Evolutionary conservation across 805 yeast species (phyloP), one percentile per base, ranked within the genome.

Genomic region (Sungouiella blattae): DNA sequence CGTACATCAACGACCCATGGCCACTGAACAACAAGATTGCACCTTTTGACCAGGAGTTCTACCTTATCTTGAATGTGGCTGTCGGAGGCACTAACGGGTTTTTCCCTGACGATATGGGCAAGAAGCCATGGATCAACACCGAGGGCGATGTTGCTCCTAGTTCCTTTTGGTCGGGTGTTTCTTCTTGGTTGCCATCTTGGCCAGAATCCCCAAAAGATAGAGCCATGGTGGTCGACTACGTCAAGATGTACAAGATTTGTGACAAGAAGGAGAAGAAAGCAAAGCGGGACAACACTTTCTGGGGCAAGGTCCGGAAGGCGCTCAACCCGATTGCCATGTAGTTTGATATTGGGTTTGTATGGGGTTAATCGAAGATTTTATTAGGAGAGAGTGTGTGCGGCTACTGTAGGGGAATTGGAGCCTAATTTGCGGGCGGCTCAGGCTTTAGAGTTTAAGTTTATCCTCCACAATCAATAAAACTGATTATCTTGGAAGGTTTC

Each of bases 1-100:
- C 29, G 5, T 18, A 16, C 3, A 27, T 27, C 6, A 20, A 27
- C 16, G n/a, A 27, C 8, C 29, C 29, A 6, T 27, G 29, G 29
- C 29, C 29, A 9, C 29, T 27, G 11, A 27, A 27, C 21, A 27
- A 27, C n/a, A 27, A 27, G n/a, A 27, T 27, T 27, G 29, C 29
- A 8, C 29, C 29, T 5, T 27, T 27, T 16, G 29, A 27, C 11
- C 29, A 27, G n/a, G 29, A 27, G 21, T 27, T 27, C 11, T 27
- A 11, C 11, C 29, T 27, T 3, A 11, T 27, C 6, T 14, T 27
- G 4, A 27, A 27, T 16, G 29, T 27, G 29, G 29, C 29, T 27
- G 29, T 27, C n/a, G 29, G 29, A 4, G 29, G 29, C 3, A 27
- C 29, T 5, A 27, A 27, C n/a, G 29, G 29, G 4, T 27, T 27